These are phyloP conservation scores for Alternaria consortialis DNA, from an alignment of 2,329 filamentous ascomycete species.

Conservation along the genomic window DNA sequence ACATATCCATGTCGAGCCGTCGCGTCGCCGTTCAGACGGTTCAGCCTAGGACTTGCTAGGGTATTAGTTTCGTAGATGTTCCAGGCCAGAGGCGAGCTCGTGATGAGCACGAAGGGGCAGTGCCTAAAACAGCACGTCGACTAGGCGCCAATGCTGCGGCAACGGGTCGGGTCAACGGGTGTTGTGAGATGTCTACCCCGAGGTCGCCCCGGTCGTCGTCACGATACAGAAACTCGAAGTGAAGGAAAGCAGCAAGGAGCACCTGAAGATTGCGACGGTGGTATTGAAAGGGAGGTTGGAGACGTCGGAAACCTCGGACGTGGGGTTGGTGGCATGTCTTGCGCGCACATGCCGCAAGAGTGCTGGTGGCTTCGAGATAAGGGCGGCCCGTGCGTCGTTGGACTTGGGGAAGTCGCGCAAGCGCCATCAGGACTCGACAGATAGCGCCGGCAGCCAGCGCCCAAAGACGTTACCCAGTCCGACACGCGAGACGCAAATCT, in stretches of 20 bases:
- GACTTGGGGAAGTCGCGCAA: slow-evolving; percentile 14
- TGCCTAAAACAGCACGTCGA: slow-evolving; percentile 14
- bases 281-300: slow-evolving; percentile 1
- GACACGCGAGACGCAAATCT: slow-evolving; percentile 17
- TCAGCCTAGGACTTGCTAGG: background rate
- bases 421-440: slow-evolving; percentile 16
- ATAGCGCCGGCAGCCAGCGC: slow-evolving; percentile 13
- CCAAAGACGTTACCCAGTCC: slow-evolving; percentile 8
- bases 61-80: background rate
- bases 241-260: background rate
- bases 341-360: slow-evolving; percentile 21
- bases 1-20: slow-evolving; percentile 6
- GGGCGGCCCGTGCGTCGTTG: slow-evolving; percentile 12
- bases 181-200: slow-evolving; percentile 8
- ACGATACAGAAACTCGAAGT: background rate
- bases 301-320: background rate
- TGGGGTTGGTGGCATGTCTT: slow-evolving; percentile 9
- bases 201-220: background rate
- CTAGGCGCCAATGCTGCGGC: slow-evolving; percentile 13
- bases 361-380: slow-evolving; percentile 11
- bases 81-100: slow-evolving; percentile 16
- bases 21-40: slow-evolving; percentile 4
- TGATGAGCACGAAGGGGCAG: slow-evolving; percentile 18
- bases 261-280: background rate
- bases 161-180: slow-evolving; percentile 13